Percentiles rank a stretch among this genome's conserved stretches.
phyloP scores from a whole-genome alignment of 192 early-diverging fungal species.

The Phlyctochytrium bullatum region DNA sequence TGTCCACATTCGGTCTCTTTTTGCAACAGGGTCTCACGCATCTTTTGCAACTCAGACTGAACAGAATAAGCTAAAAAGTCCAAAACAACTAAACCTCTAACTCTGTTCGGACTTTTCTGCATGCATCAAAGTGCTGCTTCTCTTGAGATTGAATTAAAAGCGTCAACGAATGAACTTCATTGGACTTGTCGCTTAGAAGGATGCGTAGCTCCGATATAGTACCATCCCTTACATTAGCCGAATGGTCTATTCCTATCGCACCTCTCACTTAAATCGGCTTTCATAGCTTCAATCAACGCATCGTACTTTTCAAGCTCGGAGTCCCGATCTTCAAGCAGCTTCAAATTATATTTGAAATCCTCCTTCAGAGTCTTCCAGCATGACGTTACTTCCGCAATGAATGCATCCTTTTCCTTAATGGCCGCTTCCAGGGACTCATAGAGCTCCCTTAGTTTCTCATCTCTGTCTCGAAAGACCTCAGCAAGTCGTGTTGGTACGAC shows the following conservation, averaged over 20 bases:
- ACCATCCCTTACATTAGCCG: conserved; percentile 23
- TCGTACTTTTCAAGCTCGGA: conserved; percentile 35
- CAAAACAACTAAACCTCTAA: conserved; percentile 23
- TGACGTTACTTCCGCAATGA: background rate
- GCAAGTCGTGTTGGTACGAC: no score
- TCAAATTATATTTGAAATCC: conserved; percentile 43
- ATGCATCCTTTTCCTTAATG: conserved; percentile 3
- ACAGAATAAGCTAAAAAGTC: background rate
- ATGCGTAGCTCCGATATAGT: conserved; percentile 33
- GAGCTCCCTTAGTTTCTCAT: background rate
- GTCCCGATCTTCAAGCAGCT: conserved; percentile 38
- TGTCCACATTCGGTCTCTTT: no score
- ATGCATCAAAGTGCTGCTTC: conserved; percentile 29
- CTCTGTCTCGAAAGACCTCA: no score
- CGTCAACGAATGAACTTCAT: conserved; percentile 24
- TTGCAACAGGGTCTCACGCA: no score
- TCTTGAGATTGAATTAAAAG: conserved; percentile 34
- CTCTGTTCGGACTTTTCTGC: conserved; percentile 29
- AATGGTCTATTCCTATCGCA: conserved; percentile 2
- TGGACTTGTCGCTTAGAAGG: conserved; percentile 21
- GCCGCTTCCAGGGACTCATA: background rate
- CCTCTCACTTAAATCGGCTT: conserved; percentile 26
- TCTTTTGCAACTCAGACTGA: background rate
- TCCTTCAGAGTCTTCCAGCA: conserved; percentile 10
- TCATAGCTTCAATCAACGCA: conserved; percentile 16